Conservation (phyloP, 306 rosid species). For the Erythrophleum fordii region DNA sequence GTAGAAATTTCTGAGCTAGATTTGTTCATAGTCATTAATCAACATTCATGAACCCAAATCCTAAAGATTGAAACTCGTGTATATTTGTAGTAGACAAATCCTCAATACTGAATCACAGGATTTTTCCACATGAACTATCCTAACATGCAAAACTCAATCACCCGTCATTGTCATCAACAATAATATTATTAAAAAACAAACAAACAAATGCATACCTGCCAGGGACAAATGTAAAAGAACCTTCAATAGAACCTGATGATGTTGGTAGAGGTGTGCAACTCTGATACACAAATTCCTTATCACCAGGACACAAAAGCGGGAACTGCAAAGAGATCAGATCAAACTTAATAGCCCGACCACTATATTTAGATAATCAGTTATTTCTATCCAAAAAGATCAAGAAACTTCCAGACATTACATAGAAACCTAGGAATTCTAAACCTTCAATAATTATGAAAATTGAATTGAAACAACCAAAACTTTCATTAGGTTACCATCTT, state of each 20-base stretch:
- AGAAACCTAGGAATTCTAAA: constrained; percentile 20
- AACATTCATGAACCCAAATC: not conserved
- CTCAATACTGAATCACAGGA: constrained; percentile 10
- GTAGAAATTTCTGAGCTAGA: not conserved
- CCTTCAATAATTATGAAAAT: not conserved
- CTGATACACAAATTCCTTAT: constrained; percentile 77
- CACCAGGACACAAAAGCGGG: constrained; percentile 76
- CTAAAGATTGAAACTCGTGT: not conserved
- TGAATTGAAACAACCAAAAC: not conserved
- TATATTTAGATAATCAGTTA: not conserved
- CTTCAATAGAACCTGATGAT: constrained; percentile 78
- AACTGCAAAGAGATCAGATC: constrained; percentile 57
- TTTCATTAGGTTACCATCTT: not conserved
- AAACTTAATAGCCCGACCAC: constrained; percentile 5
- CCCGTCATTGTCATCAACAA: constrained; percentile 10
- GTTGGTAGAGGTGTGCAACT: constrained; percentile 63
- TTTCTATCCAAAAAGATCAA: constrained; percentile 12
- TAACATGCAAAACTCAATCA: constrained; percentile 26
- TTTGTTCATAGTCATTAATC: not conserved
- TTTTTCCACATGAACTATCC: not conserved
- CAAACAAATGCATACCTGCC: constrained; percentile 69
- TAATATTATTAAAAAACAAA: not conserved
- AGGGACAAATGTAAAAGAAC: constrained; percentile 89
- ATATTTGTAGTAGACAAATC: not conserved
- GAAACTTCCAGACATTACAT: not conserved